Percentiles rank a stretch among this genome's conserved stretches.
Evolutionary conservation across 257 asterid species (phyloP).

Genomic region (Prunella vulgaris): DNA sequence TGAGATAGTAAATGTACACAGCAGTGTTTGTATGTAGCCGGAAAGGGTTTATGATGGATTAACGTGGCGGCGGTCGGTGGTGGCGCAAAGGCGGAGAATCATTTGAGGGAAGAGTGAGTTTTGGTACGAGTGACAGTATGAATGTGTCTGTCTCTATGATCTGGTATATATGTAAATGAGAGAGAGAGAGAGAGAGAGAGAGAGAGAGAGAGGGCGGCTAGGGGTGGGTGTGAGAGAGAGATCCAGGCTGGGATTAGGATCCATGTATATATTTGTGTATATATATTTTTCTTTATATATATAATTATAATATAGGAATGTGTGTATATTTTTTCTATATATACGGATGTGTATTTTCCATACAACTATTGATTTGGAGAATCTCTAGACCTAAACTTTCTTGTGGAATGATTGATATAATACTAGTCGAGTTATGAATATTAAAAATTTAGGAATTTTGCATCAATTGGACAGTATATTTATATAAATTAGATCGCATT

Average conservation of each 20-base stretch:
- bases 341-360: too few relatives aligned
- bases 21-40: background rate
- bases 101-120: conserved; percentile 14
- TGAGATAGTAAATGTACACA: conserved; percentile 1
- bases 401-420: too few relatives aligned
- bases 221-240: conserved; percentile 1
- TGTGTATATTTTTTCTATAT: too few relatives aligned
- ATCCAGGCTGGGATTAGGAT: conserved; percentile 30
- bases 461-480: too few relatives aligned
- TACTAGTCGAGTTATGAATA: too few relatives aligned
- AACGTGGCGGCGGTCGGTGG: background rate
- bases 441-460: too few relatives aligned
- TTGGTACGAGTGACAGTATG: conserved; percentile 20
- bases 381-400: too few relatives aligned
- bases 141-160: conserved; percentile 14
- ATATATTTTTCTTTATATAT: too few relatives aligned
- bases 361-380: too few relatives aligned
- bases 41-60: background rate
- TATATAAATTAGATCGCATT: too few relatives aligned
- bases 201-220: background rate
- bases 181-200: background rate
- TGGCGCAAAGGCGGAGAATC: conserved; percentile 16
- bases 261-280: background rate
- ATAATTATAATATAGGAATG: too few relatives aligned
- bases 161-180: background rate